Evolutionary conservation across 768 basidiomycete genomes (phyloP), one percentile per base, ranked within the genome.

Genomic region (Multifurca ochricompacta): DNA sequence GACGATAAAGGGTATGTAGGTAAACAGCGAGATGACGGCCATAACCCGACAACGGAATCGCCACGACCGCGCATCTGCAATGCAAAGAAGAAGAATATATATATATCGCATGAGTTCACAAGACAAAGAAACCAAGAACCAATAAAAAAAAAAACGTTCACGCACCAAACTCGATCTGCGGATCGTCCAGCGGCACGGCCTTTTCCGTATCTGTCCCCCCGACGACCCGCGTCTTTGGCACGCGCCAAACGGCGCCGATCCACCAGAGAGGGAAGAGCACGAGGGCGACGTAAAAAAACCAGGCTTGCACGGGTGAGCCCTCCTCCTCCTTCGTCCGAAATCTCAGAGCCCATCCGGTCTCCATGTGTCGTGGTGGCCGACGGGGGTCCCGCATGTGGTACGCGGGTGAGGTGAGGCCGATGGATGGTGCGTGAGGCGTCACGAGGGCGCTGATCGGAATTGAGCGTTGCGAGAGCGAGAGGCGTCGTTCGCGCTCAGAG

Each of bases 341-440:
- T 8, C 74, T 73, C 49, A 85, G 72, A 14, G 73, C 63, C 87
- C 85, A 89, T 6, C 77, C 73, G 1, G 87, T 87, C 48, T 72
- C 69, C 52, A 77, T 74, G 3, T 77, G 68, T 40, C 76, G 79
- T 0, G 78, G 75, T 4, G 85, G 85, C 60, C 74, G 83, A 18
- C 81, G 77, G 0, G 86, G 87, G 67, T 90, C 87, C 31, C 84
- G 80, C 87, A 90, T 90, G 63, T 89, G 85, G 61, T 82, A 90
- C 16, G 73, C 75, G 27, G 77, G 68, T 11, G 80, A 81, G 5
- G 51, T 2, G 41, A 71, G 74, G 34, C 73, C 69, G 35, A 91
- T 63, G 7, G 87, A 89, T 4, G 86, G 87, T 23, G 84, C 86
- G 62, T 85, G 86, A 0, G 87, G 87, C 3, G 85, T 82, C 39